Evolutionary conservation across 2,329 filamentous ascomycete species (phyloP).

Genomic region (Dactylella cylindrospora): DNA sequence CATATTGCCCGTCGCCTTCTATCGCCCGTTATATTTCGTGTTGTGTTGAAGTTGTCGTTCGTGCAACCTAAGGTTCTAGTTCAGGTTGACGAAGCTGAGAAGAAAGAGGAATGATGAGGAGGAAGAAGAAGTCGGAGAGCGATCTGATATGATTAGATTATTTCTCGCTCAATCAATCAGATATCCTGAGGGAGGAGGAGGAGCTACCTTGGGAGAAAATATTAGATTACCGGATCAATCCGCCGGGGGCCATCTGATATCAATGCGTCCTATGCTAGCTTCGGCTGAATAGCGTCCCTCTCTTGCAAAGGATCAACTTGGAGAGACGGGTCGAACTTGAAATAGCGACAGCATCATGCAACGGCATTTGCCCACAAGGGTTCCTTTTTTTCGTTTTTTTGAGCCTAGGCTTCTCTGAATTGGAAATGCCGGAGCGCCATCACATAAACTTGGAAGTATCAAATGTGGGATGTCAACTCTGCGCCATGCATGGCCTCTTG

Average conservation of each 20-base stretch:
- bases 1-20: constrained; percentile 6
- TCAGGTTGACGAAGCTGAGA: neutral
- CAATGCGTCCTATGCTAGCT: constrained; percentile 1
- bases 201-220: neutral
- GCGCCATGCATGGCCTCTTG: too few species aligned
- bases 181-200: neutral
- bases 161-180: constrained; percentile 7
- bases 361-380: constrained; percentile 17
- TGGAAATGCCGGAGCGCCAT: constrained; percentile 18
- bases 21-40: neutral
- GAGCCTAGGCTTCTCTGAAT: constrained; percentile 6
- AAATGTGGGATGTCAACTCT: constrained; percentile 7
- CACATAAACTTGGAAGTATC: constrained; percentile 5
- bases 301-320: constrained; percentile 21
- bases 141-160: constrained; percentile 46
- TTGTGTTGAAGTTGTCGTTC: constrained; percentile 19
- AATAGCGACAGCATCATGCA: constrained; percentile 32
- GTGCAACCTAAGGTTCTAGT: neutral
- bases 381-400: constrained; percentile 7
- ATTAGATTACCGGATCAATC: constrained; percentile 24
- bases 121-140: constrained; percentile 18
- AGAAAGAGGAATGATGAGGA: constrained; percentile 9
- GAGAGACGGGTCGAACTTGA: constrained; percentile 5
- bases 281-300: constrained; percentile 5
- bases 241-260: too few species aligned